Evolutionary conservation across 2,329 filamentous ascomycete genomes (phyloP).

Genomic region (Talaromyces sp.): DNA sequence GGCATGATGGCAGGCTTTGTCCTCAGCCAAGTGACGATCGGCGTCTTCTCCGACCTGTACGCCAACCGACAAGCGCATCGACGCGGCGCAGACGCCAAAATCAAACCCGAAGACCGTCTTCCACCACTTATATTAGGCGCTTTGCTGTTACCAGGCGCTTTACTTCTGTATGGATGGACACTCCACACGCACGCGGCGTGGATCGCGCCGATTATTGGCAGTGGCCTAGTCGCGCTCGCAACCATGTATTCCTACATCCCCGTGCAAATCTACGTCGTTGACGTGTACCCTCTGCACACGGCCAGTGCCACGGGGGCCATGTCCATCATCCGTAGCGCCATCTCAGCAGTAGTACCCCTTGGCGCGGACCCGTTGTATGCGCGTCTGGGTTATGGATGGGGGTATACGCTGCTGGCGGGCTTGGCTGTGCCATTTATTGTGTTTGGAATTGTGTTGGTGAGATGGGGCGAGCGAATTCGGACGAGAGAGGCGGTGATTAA

Average conservation of each 20-base stretch:
- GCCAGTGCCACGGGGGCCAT: slow-evolving; percentile 1
- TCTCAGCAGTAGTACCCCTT: background rate
- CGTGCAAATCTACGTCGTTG: slow-evolving; percentile 36
- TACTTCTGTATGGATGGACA: slow-evolving; percentile 69
- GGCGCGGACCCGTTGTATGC: background rate
- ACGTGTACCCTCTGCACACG: slow-evolving; percentile 23
- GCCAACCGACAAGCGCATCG: background rate
- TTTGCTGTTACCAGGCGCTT: slow-evolving; percentile 44
- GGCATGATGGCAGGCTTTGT: slow-evolving; percentile 70
- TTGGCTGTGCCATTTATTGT: slow-evolving; percentile 2
- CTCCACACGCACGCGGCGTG: slow-evolving; percentile 30
- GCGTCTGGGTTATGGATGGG: background rate
- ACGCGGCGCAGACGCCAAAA: background rate
- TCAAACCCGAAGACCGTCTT: slow-evolving; percentile 19
- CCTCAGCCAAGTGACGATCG: slow-evolving; percentile 34
- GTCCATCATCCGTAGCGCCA: slow-evolving; percentile 2
- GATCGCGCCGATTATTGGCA: slow-evolving; percentile 24
- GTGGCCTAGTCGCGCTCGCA: slow-evolving; percentile 20
- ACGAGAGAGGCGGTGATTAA: background rate
- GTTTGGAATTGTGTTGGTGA: background rate
- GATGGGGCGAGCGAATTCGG: background rate
- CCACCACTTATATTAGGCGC: slow-evolving; percentile 22
- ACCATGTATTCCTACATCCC: slow-evolving; percentile 30
- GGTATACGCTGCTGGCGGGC: background rate
- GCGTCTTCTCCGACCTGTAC: background rate